A percentile compares a stretch with the other conserved stretches of the same genome.
These are phyloP conservation scores for Curvularia lunata DNA, from an alignment of 2,329 filamentous ascomycete genomes.

Conservation along the genomic window DNA sequence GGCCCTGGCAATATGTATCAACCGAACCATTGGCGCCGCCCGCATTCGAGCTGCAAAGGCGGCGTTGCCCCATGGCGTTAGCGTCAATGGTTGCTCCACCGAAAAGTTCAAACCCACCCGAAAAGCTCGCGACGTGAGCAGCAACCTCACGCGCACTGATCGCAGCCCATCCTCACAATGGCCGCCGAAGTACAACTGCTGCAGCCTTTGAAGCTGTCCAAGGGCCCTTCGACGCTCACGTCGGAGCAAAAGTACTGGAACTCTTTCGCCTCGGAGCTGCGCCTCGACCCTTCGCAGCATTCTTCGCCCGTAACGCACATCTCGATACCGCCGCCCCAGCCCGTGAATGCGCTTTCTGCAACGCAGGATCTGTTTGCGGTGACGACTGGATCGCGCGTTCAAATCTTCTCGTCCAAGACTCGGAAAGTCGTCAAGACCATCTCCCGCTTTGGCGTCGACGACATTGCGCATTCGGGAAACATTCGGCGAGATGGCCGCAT, in stretches of 20 bases:
- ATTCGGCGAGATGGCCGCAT: conserved; percentile 88
- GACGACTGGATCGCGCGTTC: conserved; percentile 90
- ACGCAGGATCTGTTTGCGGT: conserved; percentile 79
- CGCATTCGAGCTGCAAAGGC: conserved; percentile 13
- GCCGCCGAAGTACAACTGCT: conserved; percentile 84
- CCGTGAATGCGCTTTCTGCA: conserved; percentile 47
- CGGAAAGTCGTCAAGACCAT: conserved; percentile 93
- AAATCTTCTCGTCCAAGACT: conserved; percentile 91
- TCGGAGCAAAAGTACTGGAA: conserved; percentile 97
- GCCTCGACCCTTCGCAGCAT: conserved; percentile 83
- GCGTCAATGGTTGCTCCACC: conserved; percentile 23
- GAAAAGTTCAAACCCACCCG: conserved; percentile 30
- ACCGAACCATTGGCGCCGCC: conserved; percentile 12
- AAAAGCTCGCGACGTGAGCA: conserved; percentile 15
- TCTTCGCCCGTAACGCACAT: conserved; percentile 91
- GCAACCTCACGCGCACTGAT: conserved; percentile 22
- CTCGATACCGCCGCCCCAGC: conserved; percentile 65
- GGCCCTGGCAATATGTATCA: conserved; percentile 7
- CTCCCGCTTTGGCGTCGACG: conserved; percentile 78
- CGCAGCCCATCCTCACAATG: conserved; percentile 60
- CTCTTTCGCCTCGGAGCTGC: conserved; percentile 88
- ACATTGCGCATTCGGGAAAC: conserved; percentile 87
- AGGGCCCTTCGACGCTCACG: conserved; percentile 81
- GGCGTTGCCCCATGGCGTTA: conserved; percentile 18
- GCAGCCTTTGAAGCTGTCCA: conserved; percentile 80